phyloP scores from a whole-genome alignment of 306 rosid species.

The Rosa persica region DNA sequence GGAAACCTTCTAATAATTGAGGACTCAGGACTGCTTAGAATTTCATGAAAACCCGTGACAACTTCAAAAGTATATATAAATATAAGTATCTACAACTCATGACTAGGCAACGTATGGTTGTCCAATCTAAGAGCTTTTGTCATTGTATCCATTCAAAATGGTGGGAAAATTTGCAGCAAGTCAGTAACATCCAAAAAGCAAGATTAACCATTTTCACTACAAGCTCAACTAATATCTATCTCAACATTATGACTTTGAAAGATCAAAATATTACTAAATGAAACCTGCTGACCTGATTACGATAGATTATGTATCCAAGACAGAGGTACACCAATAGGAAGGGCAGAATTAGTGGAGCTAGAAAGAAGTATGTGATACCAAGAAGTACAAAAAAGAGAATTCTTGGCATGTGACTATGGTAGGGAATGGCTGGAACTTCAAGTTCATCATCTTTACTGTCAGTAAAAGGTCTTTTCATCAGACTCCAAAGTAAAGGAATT shows the following conservation, averaged over 20 bases:
- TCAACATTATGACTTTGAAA: background rate
- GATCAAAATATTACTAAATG: background rate
- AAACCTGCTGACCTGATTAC: constrained; percentile 70
- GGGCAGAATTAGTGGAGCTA: constrained; percentile 94
- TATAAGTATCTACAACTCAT: background rate
- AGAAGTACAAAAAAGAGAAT: constrained; percentile 91
- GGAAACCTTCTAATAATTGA: background rate
- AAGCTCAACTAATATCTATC: background rate
- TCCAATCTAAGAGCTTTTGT: background rate
- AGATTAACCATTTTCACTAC: too few relatives aligned
- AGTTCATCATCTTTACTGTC: constrained; percentile 40
- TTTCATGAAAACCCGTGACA: background rate
- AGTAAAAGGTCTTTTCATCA: constrained; percentile 55
- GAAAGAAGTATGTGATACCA: constrained; percentile 84
- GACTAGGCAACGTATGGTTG: background rate
- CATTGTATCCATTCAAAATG: background rate
- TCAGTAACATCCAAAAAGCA: background rate
- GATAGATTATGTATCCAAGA: constrained; percentile 70
- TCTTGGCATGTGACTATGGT: constrained; percentile 72
- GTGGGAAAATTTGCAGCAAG: background rate
- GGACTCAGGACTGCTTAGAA: background rate
- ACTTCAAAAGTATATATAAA: background rate
- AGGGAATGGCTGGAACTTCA: constrained; percentile 68
- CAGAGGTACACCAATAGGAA: constrained; percentile 78
- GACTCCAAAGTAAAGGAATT: constrained; percentile 55